These are phyloP conservation scores for Cladosporium phlei DNA, from an alignment of 2,329 filamentous ascomycete genomes.

Conservation along the genomic window DNA sequence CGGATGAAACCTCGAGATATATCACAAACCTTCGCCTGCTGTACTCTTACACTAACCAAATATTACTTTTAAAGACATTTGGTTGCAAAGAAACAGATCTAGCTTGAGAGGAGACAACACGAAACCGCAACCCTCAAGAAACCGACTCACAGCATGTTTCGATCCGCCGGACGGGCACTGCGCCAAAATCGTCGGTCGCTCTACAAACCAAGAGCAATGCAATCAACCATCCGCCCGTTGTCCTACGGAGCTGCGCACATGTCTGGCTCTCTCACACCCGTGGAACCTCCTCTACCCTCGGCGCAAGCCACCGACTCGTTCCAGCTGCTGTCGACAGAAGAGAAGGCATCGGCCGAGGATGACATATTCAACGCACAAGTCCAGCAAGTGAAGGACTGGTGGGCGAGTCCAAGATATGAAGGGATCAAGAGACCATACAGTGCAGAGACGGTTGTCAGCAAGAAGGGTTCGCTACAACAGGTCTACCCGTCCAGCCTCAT, in stretches of 20 bases:
- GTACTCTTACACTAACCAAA: no score
- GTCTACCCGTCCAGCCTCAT: slow-evolving; percentile 89
- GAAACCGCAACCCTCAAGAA: no score
- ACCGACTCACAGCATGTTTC: slow-evolving; percentile 26
- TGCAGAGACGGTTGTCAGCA: slow-evolving; percentile 85
- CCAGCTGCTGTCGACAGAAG: slow-evolving; percentile 72
- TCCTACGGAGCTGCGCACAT: slow-evolving; percentile 33
- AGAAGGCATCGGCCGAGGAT: slow-evolving; percentile 78
- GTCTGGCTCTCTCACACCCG: slow-evolving; percentile 49
- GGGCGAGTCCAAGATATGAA: slow-evolving; percentile 75
- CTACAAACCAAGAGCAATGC: slow-evolving; percentile 17
- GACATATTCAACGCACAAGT: slow-evolving; percentile 78
- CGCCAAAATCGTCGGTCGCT: slow-evolving; percentile 26
- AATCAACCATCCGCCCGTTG: slow-evolving; percentile 20
- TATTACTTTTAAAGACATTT: no score
- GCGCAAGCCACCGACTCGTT: slow-evolving; percentile 69
- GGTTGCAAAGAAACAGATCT: no score
- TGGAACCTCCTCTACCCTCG: slow-evolving; percentile 58
- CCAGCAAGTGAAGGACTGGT: slow-evolving; percentile 83
- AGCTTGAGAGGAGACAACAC: no score
- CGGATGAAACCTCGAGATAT: no score
- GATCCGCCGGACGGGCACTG: slow-evolving; percentile 25
- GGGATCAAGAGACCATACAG: slow-evolving; percentile 91
- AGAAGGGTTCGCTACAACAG: slow-evolving; percentile 81
- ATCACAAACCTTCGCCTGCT: no score